Base-by-base conservation (phyloP, 768 basidiomycete genomes). In the Auricularia sp. region DNA sequence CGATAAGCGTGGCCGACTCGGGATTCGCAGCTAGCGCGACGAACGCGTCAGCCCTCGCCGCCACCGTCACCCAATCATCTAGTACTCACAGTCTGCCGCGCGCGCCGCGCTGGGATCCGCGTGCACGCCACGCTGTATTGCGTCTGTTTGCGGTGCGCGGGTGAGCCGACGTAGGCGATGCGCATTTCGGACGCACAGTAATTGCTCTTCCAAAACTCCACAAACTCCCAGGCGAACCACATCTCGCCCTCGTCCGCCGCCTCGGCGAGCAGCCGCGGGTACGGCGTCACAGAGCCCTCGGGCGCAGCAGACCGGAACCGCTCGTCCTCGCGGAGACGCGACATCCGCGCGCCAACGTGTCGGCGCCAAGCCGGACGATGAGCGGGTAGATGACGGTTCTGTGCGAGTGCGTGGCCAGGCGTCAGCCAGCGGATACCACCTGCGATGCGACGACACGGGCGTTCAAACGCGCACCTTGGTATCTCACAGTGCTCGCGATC, bases 151-250 rank as follows among this genome's bases (percentile, higher is more conserved):
- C 8, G 4, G 56, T n/a, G 8, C 29, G 11, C 56, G 10, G 11
- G 23, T 59, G 56, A 59, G 34, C 56, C 43, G 18, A 44, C 11
- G 18, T 11, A 44, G 18, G 43, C 10, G 18, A 44, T 1, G 11
- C 11, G 18, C 11, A 3, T 11, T 3, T 44, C 10, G 43, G 66
- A 66, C 5, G 61, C 70, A 96, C 96, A 92, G 71, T 94, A 97
- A 71, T 96, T 95, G 58, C 92, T 94, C 77, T 98, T 98, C 90
- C 93, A 95, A 74, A 98, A 99, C 74, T 99, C 97, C 5, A 97
- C 86, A 75, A 98, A 98, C 0, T 88, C 84, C 93, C 95, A 98
- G 74, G 98, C 95, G 71, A 98, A 91, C 97, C 97, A 98, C 44
- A 97, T 81, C 75, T 94, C 93, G 34, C 85, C 90, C 70, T 91